Base-by-base conservation (phyloP, 768 basidiomycete species). In the Leccinum variicolor region DNA sequence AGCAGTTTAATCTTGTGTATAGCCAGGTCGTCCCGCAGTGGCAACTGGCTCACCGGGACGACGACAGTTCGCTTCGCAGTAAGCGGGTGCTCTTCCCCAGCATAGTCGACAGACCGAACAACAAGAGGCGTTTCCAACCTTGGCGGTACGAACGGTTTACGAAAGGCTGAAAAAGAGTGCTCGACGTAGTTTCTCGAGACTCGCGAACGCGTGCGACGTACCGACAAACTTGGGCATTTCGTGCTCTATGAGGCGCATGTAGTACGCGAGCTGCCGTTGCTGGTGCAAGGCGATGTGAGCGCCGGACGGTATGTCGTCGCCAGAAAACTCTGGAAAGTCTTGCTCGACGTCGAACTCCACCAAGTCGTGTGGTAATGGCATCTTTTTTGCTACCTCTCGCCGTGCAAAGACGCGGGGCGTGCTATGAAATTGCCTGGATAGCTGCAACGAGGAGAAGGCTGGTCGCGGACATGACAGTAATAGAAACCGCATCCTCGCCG, bases 191-290 rank as follows among this genome's bases (percentile, higher is more conserved):
- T 57, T 53, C 36, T 56, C 63, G 48, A 39, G 49, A 54, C 45
- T 21, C 19, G 50, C n/a, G 52, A 29, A 52, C 39, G 17, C 23
- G 53, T 50, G 34, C n/a, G 4, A 70, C 78, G 68, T 57, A 94
- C 94, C 87, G 64, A 91, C 85, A 52, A 96, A 83, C 69, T 89
- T 85, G 21, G 90, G 89, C 81, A 92, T 84, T 74, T 96, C 93
- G 62, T 90, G 85, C 69, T 94, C 92, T 57, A 95, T 91, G 60
- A 94, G 79, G 53, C 93, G 82, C 68, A 95, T 75, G 69, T 93
- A 90, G 63, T 90, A 81, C 45, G 94, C 73, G 47, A 83, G 76
- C 67, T 90, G 80, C 31, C 92, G 81, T 62, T 94, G 85, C 66
- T 91, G 83, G 56, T 84, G 81, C 50, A 94, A 73, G 64, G 86